Evolutionary conservation across 106 monocot species (phyloP).

Genomic region (Triglochin maritima): DNA sequence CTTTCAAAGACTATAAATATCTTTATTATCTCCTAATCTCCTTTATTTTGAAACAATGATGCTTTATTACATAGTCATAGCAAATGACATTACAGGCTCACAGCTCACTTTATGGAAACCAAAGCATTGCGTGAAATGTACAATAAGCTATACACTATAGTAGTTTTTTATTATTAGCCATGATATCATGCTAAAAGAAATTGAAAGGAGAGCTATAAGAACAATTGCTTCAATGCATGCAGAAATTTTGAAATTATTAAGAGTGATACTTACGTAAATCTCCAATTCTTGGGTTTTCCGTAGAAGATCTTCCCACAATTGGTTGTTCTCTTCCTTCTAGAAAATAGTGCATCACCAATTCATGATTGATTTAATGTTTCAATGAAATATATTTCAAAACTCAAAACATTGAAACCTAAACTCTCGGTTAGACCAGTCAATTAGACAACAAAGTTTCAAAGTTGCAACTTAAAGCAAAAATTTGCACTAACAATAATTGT

Average conservation of each 20-base stretch:
- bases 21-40: not conserved
- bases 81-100: not conserved
- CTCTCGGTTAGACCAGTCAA: no score
- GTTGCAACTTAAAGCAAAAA: no score
- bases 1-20: no score
- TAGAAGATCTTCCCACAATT: slow-evolving; percentile 53
- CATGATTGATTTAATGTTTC: not conserved
- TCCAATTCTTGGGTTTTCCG: slow-evolving; percentile 49
- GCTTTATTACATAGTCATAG: not conserved
- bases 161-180: not conserved
- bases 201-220: not conserved
- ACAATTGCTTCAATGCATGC: not conserved
- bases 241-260: not conserved
- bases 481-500: no score
- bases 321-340: slow-evolving; percentile 74
- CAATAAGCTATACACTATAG: not conserved
- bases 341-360: slow-evolving; percentile 2
- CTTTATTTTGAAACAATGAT: not conserved
- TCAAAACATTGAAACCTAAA: no score
- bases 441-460: no score
- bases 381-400: no score
- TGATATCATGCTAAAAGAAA: not conserved
- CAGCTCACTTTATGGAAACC: not conserved
- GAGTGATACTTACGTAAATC: slow-evolving; percentile 38
- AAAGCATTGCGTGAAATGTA: not conserved